Conservation (phyloP, 257 asterid species). For the Mentha longifolia region DNA sequence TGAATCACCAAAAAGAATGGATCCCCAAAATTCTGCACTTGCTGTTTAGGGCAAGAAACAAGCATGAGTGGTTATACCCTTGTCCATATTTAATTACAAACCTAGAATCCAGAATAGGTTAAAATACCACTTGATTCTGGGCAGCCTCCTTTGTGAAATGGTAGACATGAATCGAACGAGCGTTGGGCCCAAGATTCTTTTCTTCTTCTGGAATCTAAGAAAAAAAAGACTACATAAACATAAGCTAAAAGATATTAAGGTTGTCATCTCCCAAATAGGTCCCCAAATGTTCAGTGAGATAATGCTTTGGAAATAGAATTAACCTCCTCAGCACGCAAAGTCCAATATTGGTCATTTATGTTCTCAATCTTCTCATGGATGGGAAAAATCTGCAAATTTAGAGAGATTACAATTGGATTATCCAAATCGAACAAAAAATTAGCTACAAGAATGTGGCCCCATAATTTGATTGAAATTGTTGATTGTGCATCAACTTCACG, state of each 20-base stretch:
- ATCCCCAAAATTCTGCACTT: constrained; percentile 93
- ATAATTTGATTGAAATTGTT: constrained; percentile 10
- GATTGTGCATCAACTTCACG: constrained; percentile 7
- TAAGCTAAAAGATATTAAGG: constrained; percentile 15
- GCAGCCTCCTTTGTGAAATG: constrained; percentile 80
- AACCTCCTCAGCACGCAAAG: constrained; percentile 95
- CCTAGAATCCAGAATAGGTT: constrained; percentile 25
- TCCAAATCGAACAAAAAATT: not conserved
- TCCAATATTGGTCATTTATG: constrained; percentile 95
- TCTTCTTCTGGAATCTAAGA: constrained; percentile 91
- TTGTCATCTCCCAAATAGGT: constrained; percentile 19
- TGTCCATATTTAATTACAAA: not conserved
- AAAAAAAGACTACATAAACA: constrained; percentile 24
- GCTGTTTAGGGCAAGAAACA: constrained; percentile 49
- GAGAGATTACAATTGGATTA: constrained; percentile 18
- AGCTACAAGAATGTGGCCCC: constrained; percentile 3
- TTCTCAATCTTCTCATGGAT: constrained; percentile 81
- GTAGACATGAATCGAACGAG: constrained; percentile 81
- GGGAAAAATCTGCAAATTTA: constrained; percentile 76
- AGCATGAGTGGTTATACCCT: constrained; percentile 8
- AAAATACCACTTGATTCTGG: constrained; percentile 82
- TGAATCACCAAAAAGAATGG: constrained; percentile 90
- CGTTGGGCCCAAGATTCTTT: constrained; percentile 80
- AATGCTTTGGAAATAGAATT: constrained; percentile 33
- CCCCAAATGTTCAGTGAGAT: not conserved